Percentiles rank a stretch among this genome's conserved stretches.
Evolutionary conservation across 108 stramenopile genomes (phyloP).

Genomic region (Aureococcus anophagefferens): DNA sequence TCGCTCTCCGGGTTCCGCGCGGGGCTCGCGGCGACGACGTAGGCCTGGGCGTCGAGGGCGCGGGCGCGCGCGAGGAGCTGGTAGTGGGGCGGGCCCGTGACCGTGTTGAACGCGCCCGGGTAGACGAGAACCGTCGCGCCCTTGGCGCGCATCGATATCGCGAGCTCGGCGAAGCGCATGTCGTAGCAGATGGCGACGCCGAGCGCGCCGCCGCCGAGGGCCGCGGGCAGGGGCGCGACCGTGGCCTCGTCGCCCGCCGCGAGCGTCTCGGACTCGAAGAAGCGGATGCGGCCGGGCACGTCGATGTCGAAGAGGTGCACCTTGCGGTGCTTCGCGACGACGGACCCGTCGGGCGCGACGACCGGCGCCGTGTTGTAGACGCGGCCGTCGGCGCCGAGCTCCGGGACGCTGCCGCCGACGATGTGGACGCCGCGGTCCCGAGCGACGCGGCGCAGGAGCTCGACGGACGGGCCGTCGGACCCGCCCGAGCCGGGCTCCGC

Average conservation of each 20-base stretch:
- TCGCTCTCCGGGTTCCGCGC: slow-evolving; percentile 71
- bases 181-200: slow-evolving; percentile 99
- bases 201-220: slow-evolving; percentile 57
- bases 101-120: slow-evolving; percentile 98
- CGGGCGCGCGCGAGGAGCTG: slow-evolving; percentile 90
- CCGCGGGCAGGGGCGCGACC: slow-evolving; percentile 25
- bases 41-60: slow-evolving; percentile 77
- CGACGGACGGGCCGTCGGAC: slow-evolving; percentile 34
- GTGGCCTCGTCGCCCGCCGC: slow-evolving; percentile 45
- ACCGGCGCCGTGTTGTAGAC: slow-evolving; percentile 87
- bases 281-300: slow-evolving; percentile 91
- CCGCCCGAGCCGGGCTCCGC: slow-evolving; percentile 54
- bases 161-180: slow-evolving; percentile 95
- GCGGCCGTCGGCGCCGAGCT: slow-evolving; percentile 46
- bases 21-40: slow-evolving; percentile 81
- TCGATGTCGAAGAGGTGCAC: slow-evolving; percentile 98
- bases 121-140: slow-evolving; percentile 68
- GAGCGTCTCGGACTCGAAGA: slow-evolving; percentile 88
- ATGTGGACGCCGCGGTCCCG: slow-evolving; percentile 61
- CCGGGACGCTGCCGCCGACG: slow-evolving; percentile 95
- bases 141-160: slow-evolving; percentile 70
- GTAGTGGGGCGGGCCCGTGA: slow-evolving; percentile 97
- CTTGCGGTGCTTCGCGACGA: slow-evolving; percentile 87
- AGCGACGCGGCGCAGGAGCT: slow-evolving; percentile 51
- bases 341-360: slow-evolving; percentile 48